phyloP scores from a whole-genome alignment of 495 filamentous ascomycete genomes.

The Xylaria cubensis region DNA sequence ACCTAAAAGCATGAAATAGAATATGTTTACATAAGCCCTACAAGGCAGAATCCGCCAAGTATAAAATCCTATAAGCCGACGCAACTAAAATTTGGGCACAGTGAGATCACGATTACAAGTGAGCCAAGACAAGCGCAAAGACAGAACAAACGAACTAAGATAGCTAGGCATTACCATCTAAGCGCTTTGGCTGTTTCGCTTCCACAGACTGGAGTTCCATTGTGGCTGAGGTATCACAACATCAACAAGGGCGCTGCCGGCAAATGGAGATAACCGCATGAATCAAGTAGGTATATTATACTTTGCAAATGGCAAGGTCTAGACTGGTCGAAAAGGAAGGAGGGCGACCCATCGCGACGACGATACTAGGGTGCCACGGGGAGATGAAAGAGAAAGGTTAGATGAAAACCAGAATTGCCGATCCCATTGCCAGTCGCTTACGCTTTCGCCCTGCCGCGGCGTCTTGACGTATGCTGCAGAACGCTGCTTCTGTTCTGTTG shows the following conservation, averaged over 20 bases:
- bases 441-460: neutral
- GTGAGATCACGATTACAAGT: neutral
- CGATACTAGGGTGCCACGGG: neutral
- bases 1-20: neutral
- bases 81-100: neutral
- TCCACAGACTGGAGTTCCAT: neutral
- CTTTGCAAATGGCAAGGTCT: neutral
- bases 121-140: neutral
- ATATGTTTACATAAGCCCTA: neutral
- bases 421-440: neutral
- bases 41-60: neutral
- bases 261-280: neutral
- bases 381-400: neutral
- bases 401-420: slow-evolving; percentile 1
- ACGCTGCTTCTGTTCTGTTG: slow-evolving; percentile 1
- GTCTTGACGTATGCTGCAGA: neutral
- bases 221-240: neutral
- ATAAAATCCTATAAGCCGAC: neutral
- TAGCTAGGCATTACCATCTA: neutral
- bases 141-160: neutral
- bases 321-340: neutral
- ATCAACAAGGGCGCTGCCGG: neutral
- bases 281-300: slow-evolving; percentile 12
- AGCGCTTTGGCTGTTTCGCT: neutral
- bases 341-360: neutral